Conservation (phyloP, 192 early-diverging fungal species). For the Coemansia sp. region DNA sequence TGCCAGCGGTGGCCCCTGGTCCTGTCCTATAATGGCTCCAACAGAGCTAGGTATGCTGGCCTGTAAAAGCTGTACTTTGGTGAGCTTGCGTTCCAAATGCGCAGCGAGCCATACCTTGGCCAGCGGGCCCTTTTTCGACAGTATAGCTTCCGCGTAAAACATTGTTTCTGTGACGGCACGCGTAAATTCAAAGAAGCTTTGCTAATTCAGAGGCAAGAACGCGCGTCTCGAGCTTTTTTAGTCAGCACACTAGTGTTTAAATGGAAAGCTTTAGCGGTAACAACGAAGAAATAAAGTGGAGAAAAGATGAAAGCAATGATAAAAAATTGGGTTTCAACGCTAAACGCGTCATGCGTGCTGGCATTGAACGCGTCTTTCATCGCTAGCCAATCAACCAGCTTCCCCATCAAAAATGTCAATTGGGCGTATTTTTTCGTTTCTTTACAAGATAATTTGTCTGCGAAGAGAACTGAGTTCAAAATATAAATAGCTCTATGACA, state of each 20-base stretch:
- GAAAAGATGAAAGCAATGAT: neutral
- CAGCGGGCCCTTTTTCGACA: constrained; percentile 83
- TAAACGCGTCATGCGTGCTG: too few relatives aligned
- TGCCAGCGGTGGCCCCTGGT: constrained; percentile 82
- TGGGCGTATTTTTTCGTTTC: too few relatives aligned
- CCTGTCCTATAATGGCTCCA: constrained; percentile 76
- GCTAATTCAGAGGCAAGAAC: neutral
- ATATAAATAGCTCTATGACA: too few relatives aligned
- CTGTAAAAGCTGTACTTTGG: constrained; percentile 90
- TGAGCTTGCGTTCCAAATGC: constrained; percentile 95
- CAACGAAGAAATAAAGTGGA: neutral
- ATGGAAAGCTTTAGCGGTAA: neutral
- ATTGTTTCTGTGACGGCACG: constrained; percentile 25
- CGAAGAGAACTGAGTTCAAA: too few relatives aligned
- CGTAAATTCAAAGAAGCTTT: neutral
- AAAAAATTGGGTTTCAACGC: too few relatives aligned
- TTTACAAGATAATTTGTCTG: too few relatives aligned
- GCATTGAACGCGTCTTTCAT: too few relatives aligned
- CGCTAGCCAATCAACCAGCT: too few relatives aligned
- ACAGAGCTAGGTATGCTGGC: constrained; percentile 89
- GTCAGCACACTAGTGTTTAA: neutral
- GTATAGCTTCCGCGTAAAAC: constrained; percentile 79
- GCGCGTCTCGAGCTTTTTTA: neutral
- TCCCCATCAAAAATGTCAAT: too few relatives aligned
- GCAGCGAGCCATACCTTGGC: constrained; percentile 98